These are phyloP conservation scores for Allium sativum DNA, from an alignment of 106 monocot species.

Conservation along the genomic window DNA sequence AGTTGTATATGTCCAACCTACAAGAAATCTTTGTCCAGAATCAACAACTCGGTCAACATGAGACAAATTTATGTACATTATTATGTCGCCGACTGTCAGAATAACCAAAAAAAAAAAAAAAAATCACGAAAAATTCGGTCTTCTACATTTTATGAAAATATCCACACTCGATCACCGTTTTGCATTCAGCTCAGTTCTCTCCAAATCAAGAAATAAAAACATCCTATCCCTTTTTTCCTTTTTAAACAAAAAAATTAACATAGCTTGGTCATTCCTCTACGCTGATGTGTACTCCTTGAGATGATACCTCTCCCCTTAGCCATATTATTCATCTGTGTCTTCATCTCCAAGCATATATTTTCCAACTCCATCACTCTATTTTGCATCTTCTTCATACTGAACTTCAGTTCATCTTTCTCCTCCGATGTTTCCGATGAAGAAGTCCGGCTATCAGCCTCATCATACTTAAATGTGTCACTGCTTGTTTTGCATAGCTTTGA, in stretches of 20 bases:
- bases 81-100: too few relatives aligned
- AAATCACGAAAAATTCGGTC: too few relatives aligned
- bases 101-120: too few relatives aligned
- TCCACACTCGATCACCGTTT: too few relatives aligned
- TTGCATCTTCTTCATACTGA: slow-evolving; percentile 73
- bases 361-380: slow-evolving; percentile 64
- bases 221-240: too few relatives aligned
- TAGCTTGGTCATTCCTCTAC: slow-evolving; percentile 44
- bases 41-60: too few relatives aligned
- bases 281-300: slow-evolving; percentile 6
- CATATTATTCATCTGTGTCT: slow-evolving; percentile 71
- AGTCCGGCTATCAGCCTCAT: background rate
- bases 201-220: too few relatives aligned
- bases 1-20: too few relatives aligned
- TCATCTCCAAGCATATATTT: slow-evolving; percentile 72
- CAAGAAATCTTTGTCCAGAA: too few relatives aligned
- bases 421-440: background rate
- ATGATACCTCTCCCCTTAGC: slow-evolving; percentile 21
- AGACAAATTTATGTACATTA: too few relatives aligned
- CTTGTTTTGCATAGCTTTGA: slow-evolving; percentile 14
- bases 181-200: too few relatives aligned
- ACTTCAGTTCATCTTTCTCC: slow-evolving; percentile 36
- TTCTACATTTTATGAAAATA: too few relatives aligned
- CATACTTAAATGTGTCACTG: background rate
- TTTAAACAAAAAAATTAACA: slow-evolving; percentile 26